These are phyloP conservation scores for Pichia thaimueangensis DNA, from an alignment of 805 yeast genomes.

Conservation along the genomic window DNA sequence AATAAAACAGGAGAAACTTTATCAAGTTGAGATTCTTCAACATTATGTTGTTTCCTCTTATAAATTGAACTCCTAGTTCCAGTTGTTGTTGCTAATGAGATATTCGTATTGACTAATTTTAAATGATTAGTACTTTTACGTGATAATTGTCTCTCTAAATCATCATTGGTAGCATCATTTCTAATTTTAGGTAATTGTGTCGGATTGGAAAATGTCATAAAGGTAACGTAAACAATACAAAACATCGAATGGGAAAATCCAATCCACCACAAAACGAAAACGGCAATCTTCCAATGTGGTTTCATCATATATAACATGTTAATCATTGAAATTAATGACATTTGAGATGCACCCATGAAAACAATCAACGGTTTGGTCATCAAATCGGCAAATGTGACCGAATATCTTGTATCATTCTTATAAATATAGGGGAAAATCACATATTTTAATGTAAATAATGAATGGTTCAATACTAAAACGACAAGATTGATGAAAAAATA, in stretches of 20 bases:
- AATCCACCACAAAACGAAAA: slow-evolving; percentile 72
- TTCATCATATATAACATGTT: slow-evolving; percentile 44
- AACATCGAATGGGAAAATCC: slow-evolving; percentile 46
- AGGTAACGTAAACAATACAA: slow-evolving; percentile 59
- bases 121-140: slow-evolving; percentile 27
- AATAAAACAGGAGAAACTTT: slow-evolving; percentile 52
- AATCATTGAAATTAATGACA: slow-evolving; percentile 69
- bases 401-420: slow-evolving; percentile 14
- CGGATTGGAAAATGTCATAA: too few relatives aligned
- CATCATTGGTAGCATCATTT: slow-evolving; percentile 12
- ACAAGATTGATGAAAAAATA: slow-evolving; percentile 56
- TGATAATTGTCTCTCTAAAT: background rate
- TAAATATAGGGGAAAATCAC: slow-evolving; percentile 27
- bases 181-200: background rate
- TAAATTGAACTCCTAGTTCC: too few relatives aligned
- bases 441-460: slow-evolving; percentile 36
- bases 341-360: slow-evolving; percentile 72
- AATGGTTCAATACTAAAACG: slow-evolving; percentile 38
- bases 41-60: too few relatives aligned
- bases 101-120: too few relatives aligned
- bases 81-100: too few relatives aligned
- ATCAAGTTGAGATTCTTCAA: slow-evolving; percentile 28
- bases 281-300: slow-evolving; percentile 39
- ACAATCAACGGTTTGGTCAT: slow-evolving; percentile 45
- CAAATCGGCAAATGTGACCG: slow-evolving; percentile 17